Evolutionary conservation across 2,329 filamentous ascomycete species (phyloP).

Genomic region (Microsporum audouinii): DNA sequence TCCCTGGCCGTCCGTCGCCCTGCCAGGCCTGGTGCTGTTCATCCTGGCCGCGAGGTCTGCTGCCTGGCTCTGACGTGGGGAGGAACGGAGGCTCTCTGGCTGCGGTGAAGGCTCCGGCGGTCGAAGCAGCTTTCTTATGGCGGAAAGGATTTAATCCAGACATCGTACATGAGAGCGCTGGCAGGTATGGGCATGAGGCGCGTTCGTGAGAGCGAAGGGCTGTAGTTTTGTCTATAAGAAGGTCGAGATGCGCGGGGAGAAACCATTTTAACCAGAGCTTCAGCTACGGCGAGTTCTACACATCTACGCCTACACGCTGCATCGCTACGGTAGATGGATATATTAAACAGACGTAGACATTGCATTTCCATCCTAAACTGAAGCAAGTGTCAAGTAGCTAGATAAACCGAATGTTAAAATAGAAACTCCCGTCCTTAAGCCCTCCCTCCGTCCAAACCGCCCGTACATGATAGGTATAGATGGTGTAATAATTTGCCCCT

Average conservation of each 20-base stretch:
- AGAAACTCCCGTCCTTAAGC: not conserved
- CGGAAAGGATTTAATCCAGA: constrained; percentile 43
- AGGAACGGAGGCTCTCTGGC: constrained; percentile 14
- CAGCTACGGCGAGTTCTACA: too few species aligned
- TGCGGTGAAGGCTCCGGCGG: not conserved
- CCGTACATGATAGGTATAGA: not conserved
- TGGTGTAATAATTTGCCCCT: not conserved
- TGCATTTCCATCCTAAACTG: not conserved
- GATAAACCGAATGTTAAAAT: not conserved
- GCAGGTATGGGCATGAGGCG: not conserved
- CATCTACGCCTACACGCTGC: too few species aligned
- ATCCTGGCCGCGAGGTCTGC: not conserved
- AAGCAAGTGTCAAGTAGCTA: not conserved
- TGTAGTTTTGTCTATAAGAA: not conserved
- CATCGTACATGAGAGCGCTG: constrained; percentile 25
- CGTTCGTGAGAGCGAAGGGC: not conserved
- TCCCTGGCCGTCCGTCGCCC: not conserved
- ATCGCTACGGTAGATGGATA: too few species aligned
- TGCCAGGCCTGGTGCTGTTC: not conserved
- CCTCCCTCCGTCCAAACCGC: not conserved
- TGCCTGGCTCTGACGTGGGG: constrained; percentile 17
- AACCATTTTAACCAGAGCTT: too few species aligned
- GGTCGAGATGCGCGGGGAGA: not conserved
- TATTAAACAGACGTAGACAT: too few species aligned
- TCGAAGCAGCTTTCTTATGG: constrained; percentile 30